Evolutionary conservation across 257 asterid genomes (phyloP), one percentile per base, ranked within the genome.

Genomic region (Schizonepeta tenuifolia): DNA sequence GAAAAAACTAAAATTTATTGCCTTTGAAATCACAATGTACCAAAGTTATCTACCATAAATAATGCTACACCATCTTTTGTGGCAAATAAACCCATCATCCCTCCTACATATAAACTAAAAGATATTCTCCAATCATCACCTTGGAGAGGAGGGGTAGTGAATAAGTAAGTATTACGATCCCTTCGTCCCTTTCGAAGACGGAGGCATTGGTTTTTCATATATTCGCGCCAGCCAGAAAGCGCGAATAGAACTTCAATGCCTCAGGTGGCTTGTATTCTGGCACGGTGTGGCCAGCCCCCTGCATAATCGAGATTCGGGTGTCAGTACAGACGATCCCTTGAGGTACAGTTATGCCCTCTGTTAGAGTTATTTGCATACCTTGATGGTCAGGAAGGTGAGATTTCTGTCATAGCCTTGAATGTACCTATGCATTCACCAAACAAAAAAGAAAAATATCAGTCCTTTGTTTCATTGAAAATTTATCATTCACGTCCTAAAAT

Each of bases 281-380:
- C 21, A 94, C 99, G 0, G 99, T 87, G 73, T 94, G 99, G 44
- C 99, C 99, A 21, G 99, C 59, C 60, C 99, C 99, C 97, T 89
- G 86, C 78, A 73, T 7, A 1, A 46, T 46, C 57, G 53, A 60
- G 21, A 65, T 50, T 54, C n/a, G 11, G 24, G 54, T 3, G 31
- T 67, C 26, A 31, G n/a, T 26, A 58, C 1, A 61, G 35, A 38
- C 0, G 17, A 3, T 4, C 24, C 15, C 38, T 22, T 41, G 2
- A 57, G 41, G 4, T 26, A 26, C 24, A 2, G 1, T n/a, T n/a
- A n/a, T n/a, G n/a, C n/a, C n/a, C n/a, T n/a, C n/a, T n/a, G n/a
- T n/a, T 26, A 47, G 47, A 73, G 75, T 20, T 26, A 18, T 20
- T 21, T 49, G 68, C 58, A 49, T 70, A 91, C 97, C 97, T 89